Conservation (phyloP, 129 eudicot species). For the Arctium minus region DNA sequence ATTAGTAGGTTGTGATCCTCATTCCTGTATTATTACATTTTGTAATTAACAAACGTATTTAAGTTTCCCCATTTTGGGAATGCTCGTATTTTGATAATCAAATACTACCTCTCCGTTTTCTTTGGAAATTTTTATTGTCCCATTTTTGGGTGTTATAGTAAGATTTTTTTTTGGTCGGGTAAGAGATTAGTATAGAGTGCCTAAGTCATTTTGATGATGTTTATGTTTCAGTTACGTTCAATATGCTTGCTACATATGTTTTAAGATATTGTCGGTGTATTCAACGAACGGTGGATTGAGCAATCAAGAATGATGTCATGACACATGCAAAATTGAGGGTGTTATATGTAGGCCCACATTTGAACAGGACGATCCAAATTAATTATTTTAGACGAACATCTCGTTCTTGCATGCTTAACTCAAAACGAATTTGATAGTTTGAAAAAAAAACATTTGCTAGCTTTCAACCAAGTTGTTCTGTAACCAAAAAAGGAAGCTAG, state of each 20-base stretch:
- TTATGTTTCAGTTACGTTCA: too few relatives aligned
- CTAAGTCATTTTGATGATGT: neutral
- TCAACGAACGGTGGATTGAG: neutral
- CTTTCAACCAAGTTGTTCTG: neutral
- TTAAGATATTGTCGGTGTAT: neutral
- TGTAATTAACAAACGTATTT: too few relatives aligned
- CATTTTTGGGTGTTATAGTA: too few relatives aligned
- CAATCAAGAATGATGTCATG: neutral
- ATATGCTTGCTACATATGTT: too few relatives aligned
- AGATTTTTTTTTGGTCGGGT: too few relatives aligned
- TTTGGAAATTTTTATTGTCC: too few relatives aligned
- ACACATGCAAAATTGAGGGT: neutral
- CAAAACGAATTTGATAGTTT: neutral
- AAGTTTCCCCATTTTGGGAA: too few relatives aligned
- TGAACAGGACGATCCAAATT: neutral
- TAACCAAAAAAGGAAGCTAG: neutral
- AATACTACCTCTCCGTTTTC: too few relatives aligned
- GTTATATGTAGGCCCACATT: neutral
- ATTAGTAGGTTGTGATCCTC: too few relatives aligned
- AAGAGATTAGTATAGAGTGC: too few relatives aligned
- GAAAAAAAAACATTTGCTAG: neutral
- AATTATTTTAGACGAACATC: neutral
- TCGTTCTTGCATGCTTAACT: neutral
- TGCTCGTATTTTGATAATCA: too few relatives aligned
- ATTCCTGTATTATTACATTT: too few relatives aligned